Percentiles rank a stretch among this genome's conserved stretches.
phyloP scores from a whole-genome alignment of 805 yeast genomes.

The Starmerella tilneyi region DNA sequence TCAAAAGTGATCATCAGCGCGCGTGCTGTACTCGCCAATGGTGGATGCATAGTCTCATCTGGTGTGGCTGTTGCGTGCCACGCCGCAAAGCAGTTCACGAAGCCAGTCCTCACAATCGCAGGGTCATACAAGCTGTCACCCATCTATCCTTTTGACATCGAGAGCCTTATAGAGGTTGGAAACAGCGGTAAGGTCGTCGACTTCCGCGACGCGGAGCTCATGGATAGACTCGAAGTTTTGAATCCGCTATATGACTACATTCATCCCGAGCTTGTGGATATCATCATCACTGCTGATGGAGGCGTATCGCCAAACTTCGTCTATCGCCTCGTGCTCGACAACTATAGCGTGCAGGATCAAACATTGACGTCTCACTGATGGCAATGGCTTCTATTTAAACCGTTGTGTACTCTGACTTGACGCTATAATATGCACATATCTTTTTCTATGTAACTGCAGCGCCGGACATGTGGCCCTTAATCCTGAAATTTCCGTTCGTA shows the following conservation, averaged over 20 bases:
- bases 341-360: slow-evolving; percentile 72
- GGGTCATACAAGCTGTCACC: slow-evolving; percentile 92
- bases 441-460: too few species aligned
- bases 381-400: too few species aligned
- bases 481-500: slow-evolving; percentile 5
- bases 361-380: slow-evolving; percentile 8
- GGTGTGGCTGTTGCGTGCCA: slow-evolving; percentile 92
- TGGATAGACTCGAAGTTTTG: slow-evolving; percentile 67
- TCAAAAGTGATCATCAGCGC: slow-evolving; percentile 94
- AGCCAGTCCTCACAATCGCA: slow-evolving; percentile 94
- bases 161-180: slow-evolving; percentile 78
- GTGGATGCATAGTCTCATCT: slow-evolving; percentile 80
- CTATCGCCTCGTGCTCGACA: slow-evolving; percentile 88
- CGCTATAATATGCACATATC: not conserved
- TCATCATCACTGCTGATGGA: slow-evolving; percentile 88
- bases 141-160: slow-evolving; percentile 78
- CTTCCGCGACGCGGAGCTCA: slow-evolving; percentile 57
- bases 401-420: too few species aligned
- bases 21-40: slow-evolving; percentile 86
- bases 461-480: not conserved
- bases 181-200: slow-evolving; percentile 81
- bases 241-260: slow-evolving; percentile 88
- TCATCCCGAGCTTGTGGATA: slow-evolving; percentile 87
- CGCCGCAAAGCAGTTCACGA: slow-evolving; percentile 86
- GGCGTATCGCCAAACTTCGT: slow-evolving; percentile 95